Percentiles rank a stretch among this genome's conserved stretches.
Conservation (phyloP, 352 stramenopile genomes). For the Pythium plurisporium region DNA sequence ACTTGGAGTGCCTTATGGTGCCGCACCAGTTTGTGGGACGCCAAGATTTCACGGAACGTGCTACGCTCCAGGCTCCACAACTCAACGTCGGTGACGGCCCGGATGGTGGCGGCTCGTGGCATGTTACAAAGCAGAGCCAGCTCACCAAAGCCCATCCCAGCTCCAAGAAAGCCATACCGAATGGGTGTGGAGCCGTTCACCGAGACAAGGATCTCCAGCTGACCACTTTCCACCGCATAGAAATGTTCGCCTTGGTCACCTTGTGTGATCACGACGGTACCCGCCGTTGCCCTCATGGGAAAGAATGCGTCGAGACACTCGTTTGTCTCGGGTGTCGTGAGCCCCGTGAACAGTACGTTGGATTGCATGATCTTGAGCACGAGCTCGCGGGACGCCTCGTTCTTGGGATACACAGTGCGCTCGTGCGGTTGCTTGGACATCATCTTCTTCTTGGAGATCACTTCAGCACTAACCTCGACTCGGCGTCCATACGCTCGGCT, state of each 20-base stretch:
- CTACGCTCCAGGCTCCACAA: conserved; percentile 74
- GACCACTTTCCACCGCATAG: conserved; percentile 56
- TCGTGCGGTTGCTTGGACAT: conserved; percentile 35
- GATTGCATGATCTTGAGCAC: conserved; percentile 61
- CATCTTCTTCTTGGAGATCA: conserved; percentile 71
- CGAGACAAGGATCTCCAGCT: conserved; percentile 69
- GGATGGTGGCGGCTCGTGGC: conserved; percentile 92
- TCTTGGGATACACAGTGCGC: conserved; percentile 61
- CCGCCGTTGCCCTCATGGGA: conserved; percentile 37
- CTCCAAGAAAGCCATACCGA: conserved; percentile 57
- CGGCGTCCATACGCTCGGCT: conserved; percentile 31
- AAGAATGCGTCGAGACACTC: conserved; percentile 79
- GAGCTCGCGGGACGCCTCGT: conserved; percentile 44
- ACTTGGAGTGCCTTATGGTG: conserved; percentile 57
- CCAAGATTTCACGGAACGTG: conserved; percentile 69
- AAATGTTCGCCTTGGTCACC: conserved; percentile 77
- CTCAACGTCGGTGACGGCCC: conserved; percentile 48
- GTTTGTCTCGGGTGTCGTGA: conserved; percentile 43
- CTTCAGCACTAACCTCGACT: conserved; percentile 73
- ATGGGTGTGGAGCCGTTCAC: conserved; percentile 49
- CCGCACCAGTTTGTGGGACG: conserved; percentile 64
- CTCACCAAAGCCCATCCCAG: conserved; percentile 92
- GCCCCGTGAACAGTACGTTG: conserved; percentile 71
- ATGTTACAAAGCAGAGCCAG: conserved; percentile 96
- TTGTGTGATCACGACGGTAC: conserved; percentile 57